phyloP scores from a whole-genome alignment of 306 rosid genomes.

The Vigna radiata region DNA sequence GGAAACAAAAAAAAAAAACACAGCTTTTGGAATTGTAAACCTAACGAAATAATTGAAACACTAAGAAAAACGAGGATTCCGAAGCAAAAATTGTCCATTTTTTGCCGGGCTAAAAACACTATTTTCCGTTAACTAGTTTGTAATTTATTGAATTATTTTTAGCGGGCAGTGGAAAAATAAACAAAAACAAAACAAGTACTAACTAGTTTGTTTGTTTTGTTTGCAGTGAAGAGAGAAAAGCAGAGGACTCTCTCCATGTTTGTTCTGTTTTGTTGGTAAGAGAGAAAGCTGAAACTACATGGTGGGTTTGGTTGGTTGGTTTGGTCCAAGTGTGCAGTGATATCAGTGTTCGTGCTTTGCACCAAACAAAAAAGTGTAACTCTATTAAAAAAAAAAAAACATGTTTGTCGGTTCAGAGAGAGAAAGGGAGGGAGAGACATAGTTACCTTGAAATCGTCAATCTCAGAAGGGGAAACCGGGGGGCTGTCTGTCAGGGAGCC shows the following conservation, averaged over 20 bases:
- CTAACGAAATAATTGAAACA: background rate
- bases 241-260: constrained; percentile 24
- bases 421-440: constrained; percentile 33
- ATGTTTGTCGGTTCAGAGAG: constrained; percentile 32
- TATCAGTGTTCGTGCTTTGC: constrained; percentile 42
- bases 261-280: constrained; percentile 52
- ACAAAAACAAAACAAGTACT: background rate
- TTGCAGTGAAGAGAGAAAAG: constrained; percentile 48
- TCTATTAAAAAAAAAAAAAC: background rate
- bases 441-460: constrained; percentile 84
- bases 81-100: background rate
- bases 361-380: constrained; percentile 34
- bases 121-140: background rate
- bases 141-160: background rate
- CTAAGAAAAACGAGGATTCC: background rate
- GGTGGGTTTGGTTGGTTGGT: constrained; percentile 8
- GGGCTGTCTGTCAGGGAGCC: constrained; percentile 94
- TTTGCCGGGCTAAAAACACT: background rate
- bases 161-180: constrained; percentile 8
- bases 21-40: background rate
- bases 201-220: constrained; percentile 5
- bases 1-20: background rate
- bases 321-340: constrained; percentile 44
- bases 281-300: constrained; percentile 71
- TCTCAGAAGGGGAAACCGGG: constrained; percentile 86